Conservation (phyloP, 805 yeast genomes). For the Saturnispora diversa region DNA sequence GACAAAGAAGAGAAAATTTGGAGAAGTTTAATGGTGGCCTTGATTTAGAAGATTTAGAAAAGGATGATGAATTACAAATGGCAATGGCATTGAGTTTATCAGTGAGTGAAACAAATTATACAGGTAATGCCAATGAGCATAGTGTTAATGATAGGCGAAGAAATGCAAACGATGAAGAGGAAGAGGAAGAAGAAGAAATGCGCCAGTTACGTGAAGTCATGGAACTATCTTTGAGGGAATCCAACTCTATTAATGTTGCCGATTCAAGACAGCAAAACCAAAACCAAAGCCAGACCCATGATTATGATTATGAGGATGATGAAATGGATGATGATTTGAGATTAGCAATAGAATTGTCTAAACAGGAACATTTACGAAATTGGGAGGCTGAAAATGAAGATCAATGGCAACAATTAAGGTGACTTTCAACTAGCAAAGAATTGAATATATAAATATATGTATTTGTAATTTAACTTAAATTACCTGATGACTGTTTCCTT, state of each 20-base stretch:
- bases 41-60: constrained; percentile 25
- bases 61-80: constrained; percentile 34
- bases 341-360: constrained; percentile 15
- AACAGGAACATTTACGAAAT: constrained; percentile 10
- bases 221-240: constrained; percentile 1
- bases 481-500: constrained; percentile 30
- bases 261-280: too few relatives aligned
- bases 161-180: neutral
- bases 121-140: neutral
- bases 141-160: neutral
- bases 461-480: neutral
- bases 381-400: constrained; percentile 3
- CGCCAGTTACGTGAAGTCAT: neutral
- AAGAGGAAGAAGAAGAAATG: neutral
- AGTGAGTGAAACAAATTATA: constrained; percentile 10
- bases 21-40: constrained; percentile 41
- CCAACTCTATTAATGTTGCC: too few relatives aligned
- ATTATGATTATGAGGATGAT: neutral
- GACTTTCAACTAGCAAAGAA: neutral
- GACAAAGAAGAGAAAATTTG: constrained; percentile 4
- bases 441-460: neutral
- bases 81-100: constrained; percentile 37
- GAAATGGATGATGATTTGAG: constrained; percentile 14
- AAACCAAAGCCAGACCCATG: neutral
- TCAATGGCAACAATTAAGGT: constrained; percentile 12